Evolutionary conservation across 768 basidiomycete species (phyloP).

Genomic region (Termitomyces heimii): DNA sequence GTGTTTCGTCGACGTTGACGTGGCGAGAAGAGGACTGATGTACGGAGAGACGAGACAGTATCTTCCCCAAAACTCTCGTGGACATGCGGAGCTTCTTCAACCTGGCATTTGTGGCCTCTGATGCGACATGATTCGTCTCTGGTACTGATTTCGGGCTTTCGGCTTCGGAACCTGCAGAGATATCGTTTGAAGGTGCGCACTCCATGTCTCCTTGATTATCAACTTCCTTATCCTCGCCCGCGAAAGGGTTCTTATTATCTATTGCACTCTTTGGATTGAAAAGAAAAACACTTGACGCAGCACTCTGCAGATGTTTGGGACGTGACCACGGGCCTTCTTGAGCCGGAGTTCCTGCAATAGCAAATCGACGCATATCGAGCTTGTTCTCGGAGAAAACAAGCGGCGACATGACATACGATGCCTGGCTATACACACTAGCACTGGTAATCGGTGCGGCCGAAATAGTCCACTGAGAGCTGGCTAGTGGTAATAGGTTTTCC

Average conservation of each 20-base stretch:
- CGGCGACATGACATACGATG: slow-evolving; percentile 12
- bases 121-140: neutral
- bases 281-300: slow-evolving; percentile 1
- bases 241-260: neutral
- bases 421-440: slow-evolving; percentile 19
- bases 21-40: slow-evolving; percentile 1
- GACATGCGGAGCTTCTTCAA: slow-evolving; percentile 7
- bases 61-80: slow-evolving; percentile 10
- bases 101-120: neutral
- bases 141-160: neutral
- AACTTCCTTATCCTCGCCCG: neutral
- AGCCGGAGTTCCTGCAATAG: slow-evolving; percentile 14
- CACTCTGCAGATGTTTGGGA: neutral
- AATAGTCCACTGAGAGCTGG: slow-evolving; percentile 13
- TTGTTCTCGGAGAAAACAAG: slow-evolving; percentile 8
- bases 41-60: slow-evolving; percentile 12
- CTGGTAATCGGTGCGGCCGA: slow-evolving; percentile 14
- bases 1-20: neutral
- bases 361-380: slow-evolving; percentile 17
- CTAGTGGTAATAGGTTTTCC: slow-evolving; percentile 7
- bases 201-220: neutral
- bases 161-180: neutral
- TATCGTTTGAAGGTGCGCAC: neutral
- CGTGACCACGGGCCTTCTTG: slow-evolving; percentile 12
- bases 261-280: slow-evolving; percentile 2